Conservation (phyloP, 352 stramenopile genomes). For the Globisporangium nagaii region DNA sequence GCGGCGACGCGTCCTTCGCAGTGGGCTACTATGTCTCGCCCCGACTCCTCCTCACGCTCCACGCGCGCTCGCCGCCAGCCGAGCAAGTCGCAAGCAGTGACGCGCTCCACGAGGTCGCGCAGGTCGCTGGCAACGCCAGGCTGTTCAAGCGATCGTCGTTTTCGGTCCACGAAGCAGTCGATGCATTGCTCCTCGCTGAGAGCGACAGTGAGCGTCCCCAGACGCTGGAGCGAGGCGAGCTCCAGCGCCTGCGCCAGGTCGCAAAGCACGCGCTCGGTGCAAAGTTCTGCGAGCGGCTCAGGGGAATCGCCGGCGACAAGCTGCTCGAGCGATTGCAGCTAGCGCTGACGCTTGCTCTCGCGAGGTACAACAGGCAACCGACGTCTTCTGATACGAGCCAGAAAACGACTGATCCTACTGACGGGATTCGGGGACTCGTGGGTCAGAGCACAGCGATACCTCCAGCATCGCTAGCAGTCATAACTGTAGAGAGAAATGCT, state of each 20-base stretch:
- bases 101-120: background rate
- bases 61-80: background rate
- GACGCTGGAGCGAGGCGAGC: background rate
- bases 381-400: too few species aligned
- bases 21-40: constrained; percentile 7
- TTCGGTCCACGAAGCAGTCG: background rate
- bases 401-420: background rate
- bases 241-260: background rate
- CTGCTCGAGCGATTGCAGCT: background rate
- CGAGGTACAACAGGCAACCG: background rate
- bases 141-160: constrained; percentile 1
- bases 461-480: background rate
- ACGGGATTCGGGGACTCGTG: background rate
- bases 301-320: background rate
- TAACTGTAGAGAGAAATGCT: background rate
- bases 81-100: background rate
- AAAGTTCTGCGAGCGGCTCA: background rate
- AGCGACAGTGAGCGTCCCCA: background rate
- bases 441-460: background rate
- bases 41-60: background rate
- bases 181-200: background rate
- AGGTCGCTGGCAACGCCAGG: background rate
- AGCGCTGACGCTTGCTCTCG: background rate
- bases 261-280: background rate
- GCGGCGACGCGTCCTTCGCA: background rate